Conservation (phyloP, 2,329 filamentous ascomycete species). For the Aspergillus hiratsukae region DNA sequence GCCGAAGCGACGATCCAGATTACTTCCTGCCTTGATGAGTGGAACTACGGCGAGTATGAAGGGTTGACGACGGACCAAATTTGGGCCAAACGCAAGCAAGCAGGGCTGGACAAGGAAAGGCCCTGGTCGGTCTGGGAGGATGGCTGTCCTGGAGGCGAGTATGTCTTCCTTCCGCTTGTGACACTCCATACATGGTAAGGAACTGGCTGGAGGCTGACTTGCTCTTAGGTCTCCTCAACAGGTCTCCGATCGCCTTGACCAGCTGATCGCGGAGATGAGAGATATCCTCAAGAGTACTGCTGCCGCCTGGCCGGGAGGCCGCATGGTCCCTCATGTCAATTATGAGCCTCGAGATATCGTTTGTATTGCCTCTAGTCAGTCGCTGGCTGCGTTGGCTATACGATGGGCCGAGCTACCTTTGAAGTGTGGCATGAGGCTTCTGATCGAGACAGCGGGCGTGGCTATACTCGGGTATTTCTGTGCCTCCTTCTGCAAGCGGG, state of each 20-base stretch:
- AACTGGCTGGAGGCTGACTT: background rate
- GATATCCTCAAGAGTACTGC: slow-evolving; percentile 2
- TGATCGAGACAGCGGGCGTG: slow-evolving; percentile 14
- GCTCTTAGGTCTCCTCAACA: slow-evolving; percentile 6
- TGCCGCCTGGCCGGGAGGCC: slow-evolving; percentile 6
- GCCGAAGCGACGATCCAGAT: slow-evolving; percentile 25
- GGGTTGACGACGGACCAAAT: slow-evolving; percentile 53
- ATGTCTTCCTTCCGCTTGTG: slow-evolving; percentile 14
- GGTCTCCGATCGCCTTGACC: slow-evolving; percentile 7
- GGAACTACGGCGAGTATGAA: slow-evolving; percentile 62
- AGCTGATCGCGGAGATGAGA: slow-evolving; percentile 8
- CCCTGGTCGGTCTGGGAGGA: slow-evolving; percentile 57
- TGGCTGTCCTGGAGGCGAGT: slow-evolving; percentile 56
- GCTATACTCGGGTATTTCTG: slow-evolving; percentile 13
- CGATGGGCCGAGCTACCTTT: slow-evolving; percentile 11
- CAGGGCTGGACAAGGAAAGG: slow-evolving; percentile 46
- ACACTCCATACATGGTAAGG: background rate
- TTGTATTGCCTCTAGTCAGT: slow-evolving; percentile 14
- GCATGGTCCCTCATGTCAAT: background rate
- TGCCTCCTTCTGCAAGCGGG: background rate
- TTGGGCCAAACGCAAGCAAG: slow-evolving; percentile 39
- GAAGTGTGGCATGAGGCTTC: slow-evolving; percentile 7
- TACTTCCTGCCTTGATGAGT: slow-evolving; percentile 53
- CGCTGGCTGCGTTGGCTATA: slow-evolving; percentile 15
- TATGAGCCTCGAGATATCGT: slow-evolving; percentile 10